Conservation (phyloP, 176 grass and related monocot genomes). For the Bonia amplexicaulis region DNA sequence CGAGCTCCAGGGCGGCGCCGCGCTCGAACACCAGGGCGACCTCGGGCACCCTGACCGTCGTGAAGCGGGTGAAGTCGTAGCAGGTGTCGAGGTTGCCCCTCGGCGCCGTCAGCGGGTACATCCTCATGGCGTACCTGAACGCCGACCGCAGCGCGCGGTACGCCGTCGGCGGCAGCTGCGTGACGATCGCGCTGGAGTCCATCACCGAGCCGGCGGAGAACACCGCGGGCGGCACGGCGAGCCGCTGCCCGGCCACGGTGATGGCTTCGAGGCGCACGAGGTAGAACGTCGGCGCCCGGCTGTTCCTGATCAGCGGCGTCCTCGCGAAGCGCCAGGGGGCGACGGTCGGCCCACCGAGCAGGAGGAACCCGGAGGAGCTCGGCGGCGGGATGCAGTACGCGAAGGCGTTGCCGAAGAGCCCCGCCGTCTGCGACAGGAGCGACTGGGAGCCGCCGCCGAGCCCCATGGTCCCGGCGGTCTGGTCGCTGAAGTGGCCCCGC, state of each 20-base stretch:
- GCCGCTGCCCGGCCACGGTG: slow-evolving; percentile 34
- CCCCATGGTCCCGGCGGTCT: slow-evolving; percentile 39
- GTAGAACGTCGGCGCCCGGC: slow-evolving; percentile 46
- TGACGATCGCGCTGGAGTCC: background rate
- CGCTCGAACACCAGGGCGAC: slow-evolving; percentile 40
- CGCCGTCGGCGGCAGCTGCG: background rate
- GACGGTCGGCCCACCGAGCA: slow-evolving; percentile 18
- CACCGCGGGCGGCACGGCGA: background rate
- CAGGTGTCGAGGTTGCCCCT: slow-evolving; percentile 37
- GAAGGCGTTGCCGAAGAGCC: slow-evolving; percentile 37
- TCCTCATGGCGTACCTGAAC: background rate
- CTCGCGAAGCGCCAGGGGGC: background rate
- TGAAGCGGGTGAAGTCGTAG: slow-evolving; percentile 39
- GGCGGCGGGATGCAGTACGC: slow-evolving; percentile 58
- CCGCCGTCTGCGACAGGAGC: slow-evolving; percentile 43
- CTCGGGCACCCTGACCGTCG: slow-evolving; percentile 19
- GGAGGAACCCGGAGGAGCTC: slow-evolving; percentile 42
- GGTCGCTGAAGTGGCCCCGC: slow-evolving; percentile 35
- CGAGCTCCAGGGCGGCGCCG: slow-evolving; percentile 12
- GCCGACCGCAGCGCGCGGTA: background rate
- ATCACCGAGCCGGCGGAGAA: background rate
- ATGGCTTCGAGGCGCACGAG: slow-evolving; percentile 39
- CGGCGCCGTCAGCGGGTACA: background rate
- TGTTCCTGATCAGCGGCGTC: slow-evolving; percentile 31
- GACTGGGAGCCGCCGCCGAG: slow-evolving; percentile 50